These are phyloP conservation scores for Curvularia sp. DNA, from an alignment of 2,329 filamentous ascomycete genomes.

Conservation along the genomic window DNA sequence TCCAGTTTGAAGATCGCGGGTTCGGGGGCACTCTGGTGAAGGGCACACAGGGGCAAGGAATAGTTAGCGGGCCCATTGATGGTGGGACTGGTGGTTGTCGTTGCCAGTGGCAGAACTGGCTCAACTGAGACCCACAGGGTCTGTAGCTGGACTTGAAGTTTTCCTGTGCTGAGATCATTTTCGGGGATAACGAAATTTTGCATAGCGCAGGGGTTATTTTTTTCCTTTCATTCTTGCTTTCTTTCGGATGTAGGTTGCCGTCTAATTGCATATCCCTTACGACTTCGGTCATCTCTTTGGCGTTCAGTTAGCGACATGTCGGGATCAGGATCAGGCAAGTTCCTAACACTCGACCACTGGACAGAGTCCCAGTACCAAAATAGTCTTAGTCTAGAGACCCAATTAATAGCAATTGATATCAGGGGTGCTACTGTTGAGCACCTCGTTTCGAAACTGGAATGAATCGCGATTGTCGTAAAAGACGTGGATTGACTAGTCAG, in stretches of 20 bases:
- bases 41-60: constrained; percentile 55
- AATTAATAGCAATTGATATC: constrained; percentile 11
- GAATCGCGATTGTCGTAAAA: neutral
- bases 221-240: constrained; percentile 4
- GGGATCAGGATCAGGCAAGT: constrained; percentile 10
- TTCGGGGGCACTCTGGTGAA: constrained; percentile 62
- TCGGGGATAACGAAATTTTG: constrained; percentile 27
- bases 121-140: constrained; percentile 21
- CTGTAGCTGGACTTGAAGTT: neutral
- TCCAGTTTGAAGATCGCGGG: constrained; percentile 61
- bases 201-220: constrained; percentile 25
- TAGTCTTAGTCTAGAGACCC: neutral
- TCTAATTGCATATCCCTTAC: constrained; percentile 7
- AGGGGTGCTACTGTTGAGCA: neutral
- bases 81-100: constrained; percentile 66
- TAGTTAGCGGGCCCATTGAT: constrained; percentile 59
- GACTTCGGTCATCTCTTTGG: neutral
- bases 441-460: neutral
- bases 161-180: constrained; percentile 16
- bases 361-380: constrained; percentile 10
- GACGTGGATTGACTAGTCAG: neutral
- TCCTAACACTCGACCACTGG: constrained; percentile 15
- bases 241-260: constrained; percentile 10
- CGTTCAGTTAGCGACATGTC: constrained; percentile 18
- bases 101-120: constrained; percentile 67